These are phyloP conservation scores for Collybia nuda DNA, from an alignment of 768 basidiomycete species.

Conservation along the genomic window DNA sequence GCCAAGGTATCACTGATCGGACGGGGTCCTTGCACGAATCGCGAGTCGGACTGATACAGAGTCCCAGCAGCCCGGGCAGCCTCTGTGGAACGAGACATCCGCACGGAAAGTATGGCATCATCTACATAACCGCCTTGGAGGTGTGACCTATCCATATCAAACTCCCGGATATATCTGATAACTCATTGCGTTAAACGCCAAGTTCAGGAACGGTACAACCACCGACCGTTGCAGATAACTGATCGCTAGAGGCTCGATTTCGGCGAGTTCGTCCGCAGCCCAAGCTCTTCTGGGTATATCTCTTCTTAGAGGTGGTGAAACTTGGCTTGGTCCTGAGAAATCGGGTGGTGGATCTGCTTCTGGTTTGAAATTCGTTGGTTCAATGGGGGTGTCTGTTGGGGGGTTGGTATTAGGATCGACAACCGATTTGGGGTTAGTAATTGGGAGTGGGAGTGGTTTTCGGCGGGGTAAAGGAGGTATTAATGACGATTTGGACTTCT, in stretches of 20 bases:
- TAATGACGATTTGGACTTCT: too few relatives aligned
- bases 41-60: slow-evolving; percentile 4
- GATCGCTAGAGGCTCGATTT: slow-evolving; percentile 12
- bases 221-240: slow-evolving; percentile 12
- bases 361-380: too few relatives aligned
- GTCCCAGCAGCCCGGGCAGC: background rate
- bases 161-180: slow-evolving; percentile 20
- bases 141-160: slow-evolving; percentile 22
- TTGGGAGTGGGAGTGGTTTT: too few relatives aligned
- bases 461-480: too few relatives aligned
- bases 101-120: slow-evolving; percentile 25
- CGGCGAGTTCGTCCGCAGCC: slow-evolving; percentile 1
- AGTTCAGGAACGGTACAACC: background rate
- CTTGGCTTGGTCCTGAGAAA: too few relatives aligned
- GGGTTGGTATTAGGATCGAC: too few relatives aligned
- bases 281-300: background rate
- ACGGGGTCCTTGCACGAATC: slow-evolving; percentile 7
- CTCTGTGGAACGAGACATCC: slow-evolving; percentile 4
- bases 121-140: slow-evolving; percentile 25
- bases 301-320: too few relatives aligned
- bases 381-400: too few relatives aligned
- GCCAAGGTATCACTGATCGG: slow-evolving; percentile 13
- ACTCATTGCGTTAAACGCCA: slow-evolving; percentile 1
- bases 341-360: too few relatives aligned
- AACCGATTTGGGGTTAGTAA: too few relatives aligned